Percentiles rank a stretch among this genome's conserved stretches.
Conservation (phyloP, 495 filamentous ascomycete genomes). For the Talaromyces proteolyticus region DNA sequence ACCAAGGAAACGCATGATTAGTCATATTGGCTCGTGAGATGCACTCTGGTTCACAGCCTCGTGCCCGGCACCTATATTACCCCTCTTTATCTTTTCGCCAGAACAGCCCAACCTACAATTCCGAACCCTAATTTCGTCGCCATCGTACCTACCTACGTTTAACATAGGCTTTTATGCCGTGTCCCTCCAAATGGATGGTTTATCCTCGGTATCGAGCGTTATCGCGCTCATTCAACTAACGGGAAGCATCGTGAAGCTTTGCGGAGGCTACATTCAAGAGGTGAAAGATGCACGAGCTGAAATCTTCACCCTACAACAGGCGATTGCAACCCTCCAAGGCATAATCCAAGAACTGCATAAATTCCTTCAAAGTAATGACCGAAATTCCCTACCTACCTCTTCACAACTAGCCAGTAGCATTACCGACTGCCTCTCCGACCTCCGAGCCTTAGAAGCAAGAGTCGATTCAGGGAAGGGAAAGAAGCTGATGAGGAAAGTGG, state of each 20-base stretch:
- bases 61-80: background rate
- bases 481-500: conserved; percentile 19
- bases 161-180: conserved; percentile 6
- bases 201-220: conserved; percentile 15
- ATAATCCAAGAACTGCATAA: conserved; percentile 16
- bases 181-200: conserved; percentile 13
- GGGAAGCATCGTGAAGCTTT: conserved; percentile 20
- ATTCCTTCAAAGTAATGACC: conserved; percentile 12
- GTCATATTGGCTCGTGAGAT: conserved; percentile 3
- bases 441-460: conserved; percentile 18
- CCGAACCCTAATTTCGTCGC: conserved; percentile 6
- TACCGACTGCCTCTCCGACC: conserved; percentile 17
- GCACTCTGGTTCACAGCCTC: conserved; percentile 8
- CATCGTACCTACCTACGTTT: conserved; percentile 3
- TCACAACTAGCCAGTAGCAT: conserved; percentile 15
- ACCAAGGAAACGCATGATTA: conserved; percentile 6
- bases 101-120: conserved; percentile 2
- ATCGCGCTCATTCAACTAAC: conserved; percentile 22
- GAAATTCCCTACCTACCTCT: conserved; percentile 12
- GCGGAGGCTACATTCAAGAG: conserved; percentile 21
- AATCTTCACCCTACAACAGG: conserved; percentile 15
- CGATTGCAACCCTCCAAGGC: conserved; percentile 11
- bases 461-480: conserved; percentile 18
- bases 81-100: conserved; percentile 9
- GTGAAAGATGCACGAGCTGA: conserved; percentile 21